A percentile compares a stretch with the other conserved stretches of the same genome.
These are phyloP conservation scores for Komagataella ulmi DNA, from an alignment of 805 yeast genomes.

Conservation along the genomic window DNA sequence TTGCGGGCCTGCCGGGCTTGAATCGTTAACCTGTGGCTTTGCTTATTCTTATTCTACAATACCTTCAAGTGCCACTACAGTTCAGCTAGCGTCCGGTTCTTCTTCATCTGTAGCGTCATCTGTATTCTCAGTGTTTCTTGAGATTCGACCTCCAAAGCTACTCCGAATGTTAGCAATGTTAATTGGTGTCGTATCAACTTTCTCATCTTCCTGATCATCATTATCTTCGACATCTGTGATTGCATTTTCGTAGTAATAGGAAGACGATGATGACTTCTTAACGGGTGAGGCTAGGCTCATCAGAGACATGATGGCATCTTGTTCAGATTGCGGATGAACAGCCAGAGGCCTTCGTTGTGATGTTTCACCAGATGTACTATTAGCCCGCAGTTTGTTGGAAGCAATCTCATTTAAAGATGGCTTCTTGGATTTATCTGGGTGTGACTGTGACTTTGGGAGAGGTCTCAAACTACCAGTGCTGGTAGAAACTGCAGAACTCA, in stretches of 20 bases:
- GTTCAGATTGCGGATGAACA: conserved; percentile 18
- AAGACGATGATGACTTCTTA: conserved; percentile 16
- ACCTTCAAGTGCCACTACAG: not conserved
- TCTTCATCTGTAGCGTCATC: not conserved
- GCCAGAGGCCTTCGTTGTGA: not conserved
- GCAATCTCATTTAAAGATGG: not conserved
- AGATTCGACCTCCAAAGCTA: not conserved
- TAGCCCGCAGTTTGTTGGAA: not conserved
- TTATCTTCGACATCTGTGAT: not conserved
- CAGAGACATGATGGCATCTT: conserved; percentile 41
- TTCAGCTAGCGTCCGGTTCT: not conserved
- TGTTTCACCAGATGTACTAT: not conserved
- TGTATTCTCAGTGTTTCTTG: not conserved
- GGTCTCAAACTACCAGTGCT: not conserved
- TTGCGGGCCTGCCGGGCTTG: not conserved
- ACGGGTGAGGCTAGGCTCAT: conserved; percentile 42
- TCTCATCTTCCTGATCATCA: not conserved
- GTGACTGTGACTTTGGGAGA: not conserved
- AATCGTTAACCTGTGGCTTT: not conserved
- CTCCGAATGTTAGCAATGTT: not conserved
- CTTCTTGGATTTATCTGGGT: not conserved
- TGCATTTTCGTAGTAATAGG: not conserved
- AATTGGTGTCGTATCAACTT: not conserved
- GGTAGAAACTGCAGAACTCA: not conserved
- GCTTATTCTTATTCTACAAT: not conserved